Base-by-base conservation (phyloP, 75 land plant species). In the Pinus tabuliformis region DNA sequence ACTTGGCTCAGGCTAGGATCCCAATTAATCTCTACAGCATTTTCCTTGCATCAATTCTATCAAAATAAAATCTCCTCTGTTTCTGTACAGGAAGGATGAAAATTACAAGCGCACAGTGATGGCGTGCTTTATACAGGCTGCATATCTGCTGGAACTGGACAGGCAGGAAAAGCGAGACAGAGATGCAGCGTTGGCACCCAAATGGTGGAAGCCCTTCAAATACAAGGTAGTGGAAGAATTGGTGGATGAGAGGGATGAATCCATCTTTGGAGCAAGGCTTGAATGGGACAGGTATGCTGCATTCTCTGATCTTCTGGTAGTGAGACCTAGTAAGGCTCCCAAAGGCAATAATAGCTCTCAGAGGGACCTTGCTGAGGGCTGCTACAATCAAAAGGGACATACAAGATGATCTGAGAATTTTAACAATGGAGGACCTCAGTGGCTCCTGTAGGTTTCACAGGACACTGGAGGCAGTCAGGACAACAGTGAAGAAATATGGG, bases 91-190 rank as follows among this genome's bases (percentile, higher is more conserved):
- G 86, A 89, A 84, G 75, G 86, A 81, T 75, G 75, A 71, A 2
- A 89, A 87, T 18, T 85, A 91, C 86, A 85, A 78, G 59, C 79
- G 87, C 56, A 89, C 85, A 39, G 89, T 91, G 0, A 83, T 91
- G 45, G 91, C 91, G 2, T 89, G 89, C 61, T 89, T 91, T 77
- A 87, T 91, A 56, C 91, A 91, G 75, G 94, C 86, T 39, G 94
- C 87, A 42, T 91, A 89, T 77, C 74, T 91, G 73, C 84, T 87
- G 20, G 91, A 91, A 78, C 78, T 91, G 0, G 91, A 91, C 63
- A 83, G 89, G 58, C 94, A 91, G 73, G 91, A 91, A 63, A 85
- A 89, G 18, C 65, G 80, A 64, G 77, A 59, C 8, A 84, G 75
- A 39, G 81, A 81, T 62, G 74, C 75, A 21, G 88, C 87, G 4